Percentiles rank a stretch among this genome's conserved stretches.
phyloP scores from a whole-genome alignment of 306 rosid genomes.

The Vachellia pachyceras region DNA sequence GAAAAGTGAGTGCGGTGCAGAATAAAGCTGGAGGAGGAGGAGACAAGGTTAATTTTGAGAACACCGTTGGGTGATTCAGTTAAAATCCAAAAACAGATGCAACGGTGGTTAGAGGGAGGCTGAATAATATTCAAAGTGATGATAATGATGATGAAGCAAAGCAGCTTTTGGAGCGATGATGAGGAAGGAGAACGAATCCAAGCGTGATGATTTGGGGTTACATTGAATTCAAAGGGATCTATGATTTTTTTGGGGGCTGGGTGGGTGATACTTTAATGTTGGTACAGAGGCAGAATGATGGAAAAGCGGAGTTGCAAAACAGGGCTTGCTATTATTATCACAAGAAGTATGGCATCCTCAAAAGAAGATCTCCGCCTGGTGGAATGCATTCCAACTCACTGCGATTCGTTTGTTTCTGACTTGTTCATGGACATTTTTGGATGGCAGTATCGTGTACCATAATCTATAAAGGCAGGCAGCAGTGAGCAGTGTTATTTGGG shows the following conservation, averaged over 20 bases:
- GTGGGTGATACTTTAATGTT: neutral
- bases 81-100: conserved; percentile 2
- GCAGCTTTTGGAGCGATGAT: conserved; percentile 41
- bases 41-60: neutral
- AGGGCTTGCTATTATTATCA: neutral
- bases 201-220: conserved; percentile 33
- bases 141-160: conserved; percentile 32
- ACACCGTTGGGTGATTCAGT: neutral
- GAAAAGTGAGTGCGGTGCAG: neutral
- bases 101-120: neutral
- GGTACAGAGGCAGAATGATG: conserved; percentile 43
- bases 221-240: conserved; percentile 45
- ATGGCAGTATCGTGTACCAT: no score
- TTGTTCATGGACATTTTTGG: no score
- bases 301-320: conserved; percentile 21
- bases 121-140: conserved; percentile 40
- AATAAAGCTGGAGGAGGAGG: neutral
- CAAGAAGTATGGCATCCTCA: conserved; percentile 39
- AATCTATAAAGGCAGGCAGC: no score
- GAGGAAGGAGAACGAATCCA: conserved; percentile 37
- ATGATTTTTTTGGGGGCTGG: conserved; percentile 33
- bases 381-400: conserved; percentile 62
- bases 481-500: no score
- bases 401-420: conserved; percentile 45
- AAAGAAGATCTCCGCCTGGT: no score